phyloP scores from a whole-genome alignment of 2,329 filamentous ascomycete species.

The Monilinia fructigena region DNA sequence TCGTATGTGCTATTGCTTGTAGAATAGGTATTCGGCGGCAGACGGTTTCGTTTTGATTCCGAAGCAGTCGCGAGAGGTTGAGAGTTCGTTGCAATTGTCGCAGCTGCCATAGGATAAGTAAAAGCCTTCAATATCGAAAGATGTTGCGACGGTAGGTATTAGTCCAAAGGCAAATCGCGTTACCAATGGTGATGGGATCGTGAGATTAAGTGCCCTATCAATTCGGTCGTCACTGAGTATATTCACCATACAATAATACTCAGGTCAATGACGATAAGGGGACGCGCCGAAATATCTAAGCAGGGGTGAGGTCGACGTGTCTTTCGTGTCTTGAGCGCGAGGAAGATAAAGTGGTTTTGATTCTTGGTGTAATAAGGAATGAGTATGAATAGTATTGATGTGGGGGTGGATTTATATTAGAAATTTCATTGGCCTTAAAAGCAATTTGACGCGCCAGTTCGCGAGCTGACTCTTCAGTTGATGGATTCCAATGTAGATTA shows the following conservation, averaged over 20 bases:
- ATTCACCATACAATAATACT: background rate
- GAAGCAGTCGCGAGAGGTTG: slow-evolving; percentile 37
- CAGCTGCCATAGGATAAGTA: slow-evolving; percentile 33
- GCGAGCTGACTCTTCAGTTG: background rate
- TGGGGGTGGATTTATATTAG: slow-evolving; percentile 12
- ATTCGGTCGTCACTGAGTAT: slow-evolving; percentile 16
- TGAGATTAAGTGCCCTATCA: background rate
- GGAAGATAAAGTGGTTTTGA: slow-evolving; percentile 32
- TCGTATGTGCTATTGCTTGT: slow-evolving; percentile 31
- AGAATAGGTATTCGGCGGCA: slow-evolving; percentile 30
- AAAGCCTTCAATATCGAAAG: slow-evolving; percentile 18
- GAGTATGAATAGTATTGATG: slow-evolving; percentile 7
- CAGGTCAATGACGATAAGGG: slow-evolving; percentile 27
- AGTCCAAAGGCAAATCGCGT: slow-evolving; percentile 23
- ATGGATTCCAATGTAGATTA: too few species aligned
- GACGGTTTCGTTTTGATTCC: slow-evolving; percentile 37
- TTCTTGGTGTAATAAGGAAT: slow-evolving; percentile 15
- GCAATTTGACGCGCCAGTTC: slow-evolving; percentile 12
- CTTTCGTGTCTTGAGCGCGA: slow-evolving; percentile 32
- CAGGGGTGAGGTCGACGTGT: slow-evolving; percentile 28
- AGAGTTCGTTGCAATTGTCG: slow-evolving; percentile 34
- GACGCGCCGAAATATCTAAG: slow-evolving; percentile 27
- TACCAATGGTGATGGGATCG: slow-evolving; percentile 4
- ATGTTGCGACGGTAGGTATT: slow-evolving; percentile 5
- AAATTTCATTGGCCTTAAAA: slow-evolving; percentile 13